Evolutionary conservation across 306 rosid genomes (phyloP).

Genomic region (Medicago arabica): DNA sequence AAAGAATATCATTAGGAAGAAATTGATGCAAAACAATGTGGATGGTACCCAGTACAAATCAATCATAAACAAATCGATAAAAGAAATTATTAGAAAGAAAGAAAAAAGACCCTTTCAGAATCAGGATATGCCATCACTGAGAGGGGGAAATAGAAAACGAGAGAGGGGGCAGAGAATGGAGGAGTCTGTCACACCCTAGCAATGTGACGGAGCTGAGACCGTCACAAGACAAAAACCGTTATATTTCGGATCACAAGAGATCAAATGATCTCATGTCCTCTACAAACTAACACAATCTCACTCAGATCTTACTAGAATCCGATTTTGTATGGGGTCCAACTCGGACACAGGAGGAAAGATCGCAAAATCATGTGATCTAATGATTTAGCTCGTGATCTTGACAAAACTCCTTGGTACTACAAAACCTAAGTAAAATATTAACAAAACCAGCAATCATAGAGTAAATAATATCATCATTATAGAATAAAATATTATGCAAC

Average conservation of each 20-base stretch:
- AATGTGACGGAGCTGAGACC: neutral
- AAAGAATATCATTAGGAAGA: no score
- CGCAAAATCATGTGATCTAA: neutral
- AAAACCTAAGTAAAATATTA: constrained; percentile 29
- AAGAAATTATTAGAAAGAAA: neutral
- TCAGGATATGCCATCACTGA: neutral
- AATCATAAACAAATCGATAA: neutral
- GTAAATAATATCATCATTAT: constrained; percentile 16
- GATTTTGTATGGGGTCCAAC: neutral
- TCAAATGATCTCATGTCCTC: neutral
- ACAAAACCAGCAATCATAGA: constrained; percentile 22
- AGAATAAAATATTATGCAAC: constrained; percentile 22
- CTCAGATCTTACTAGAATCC: neutral
- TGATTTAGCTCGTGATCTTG: neutral
- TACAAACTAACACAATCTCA: neutral
- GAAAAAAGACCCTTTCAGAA: neutral
- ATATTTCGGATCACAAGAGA: neutral
- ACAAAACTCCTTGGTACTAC: neutral
- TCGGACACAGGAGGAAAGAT: neutral
- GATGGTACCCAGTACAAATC: neutral
- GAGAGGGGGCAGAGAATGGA: neutral
- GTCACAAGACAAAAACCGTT: neutral
- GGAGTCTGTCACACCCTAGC: neutral
- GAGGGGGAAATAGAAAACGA: neutral
- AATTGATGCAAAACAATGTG: no score